Evolutionary conservation across 805 yeast species (phyloP).

Genomic region (Candida corydali): DNA sequence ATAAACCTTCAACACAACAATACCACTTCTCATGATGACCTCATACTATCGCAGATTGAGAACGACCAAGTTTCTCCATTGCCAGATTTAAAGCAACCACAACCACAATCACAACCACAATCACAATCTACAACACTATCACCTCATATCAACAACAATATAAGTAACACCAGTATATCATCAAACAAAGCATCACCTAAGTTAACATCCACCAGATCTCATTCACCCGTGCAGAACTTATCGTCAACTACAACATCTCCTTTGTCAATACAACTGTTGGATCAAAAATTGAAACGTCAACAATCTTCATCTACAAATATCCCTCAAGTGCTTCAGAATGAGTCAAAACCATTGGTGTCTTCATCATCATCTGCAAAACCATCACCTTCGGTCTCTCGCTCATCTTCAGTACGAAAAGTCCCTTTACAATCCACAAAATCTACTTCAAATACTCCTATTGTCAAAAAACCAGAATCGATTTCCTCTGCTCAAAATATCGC

Average conservation of each 20-base stretch:
- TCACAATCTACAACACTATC: slow-evolving; percentile 2
- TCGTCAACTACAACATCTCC: slow-evolving; percentile 9
- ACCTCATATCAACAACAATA: too few species aligned
- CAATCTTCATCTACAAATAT: background rate
- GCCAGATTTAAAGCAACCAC: slow-evolving; percentile 8
- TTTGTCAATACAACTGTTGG: slow-evolving; percentile 5
- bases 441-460: background rate
- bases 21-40: slow-evolving; percentile 1
- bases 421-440: background rate
- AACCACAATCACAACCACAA: slow-evolving; percentile 3
- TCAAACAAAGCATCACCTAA: slow-evolving; percentile 5
- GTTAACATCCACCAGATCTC: slow-evolving; percentile 6
- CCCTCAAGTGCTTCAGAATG: background rate
- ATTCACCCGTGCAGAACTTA: background rate
- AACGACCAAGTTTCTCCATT: slow-evolving; percentile 7
- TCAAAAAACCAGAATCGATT: slow-evolving; percentile 4
- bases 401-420: slow-evolving; percentile 1
- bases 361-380: slow-evolving; percentile 3
- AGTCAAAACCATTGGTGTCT: background rate
- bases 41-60: slow-evolving; percentile 7
- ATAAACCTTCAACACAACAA: background rate
- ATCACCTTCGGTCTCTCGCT: slow-evolving; percentile 1
- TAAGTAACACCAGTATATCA: background rate
- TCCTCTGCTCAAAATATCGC: slow-evolving; percentile 5
- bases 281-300: slow-evolving; percentile 8